Conservation (phyloP, 306 rosid genomes). For the Acmispon strigosus region DNA sequence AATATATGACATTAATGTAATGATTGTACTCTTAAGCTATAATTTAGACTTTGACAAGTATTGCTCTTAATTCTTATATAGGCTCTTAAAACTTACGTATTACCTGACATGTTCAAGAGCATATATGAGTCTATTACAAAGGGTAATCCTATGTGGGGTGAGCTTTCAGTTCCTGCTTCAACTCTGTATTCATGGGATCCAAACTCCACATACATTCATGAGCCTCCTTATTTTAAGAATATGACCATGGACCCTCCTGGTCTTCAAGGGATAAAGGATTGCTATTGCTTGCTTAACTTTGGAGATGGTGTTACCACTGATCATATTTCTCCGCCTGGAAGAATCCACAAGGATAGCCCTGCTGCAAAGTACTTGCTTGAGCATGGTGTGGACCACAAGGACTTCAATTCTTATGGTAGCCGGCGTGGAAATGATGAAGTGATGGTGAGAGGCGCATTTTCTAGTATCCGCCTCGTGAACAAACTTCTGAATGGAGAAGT, state of each 20-base stretch:
- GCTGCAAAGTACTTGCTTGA: constrained; percentile 33
- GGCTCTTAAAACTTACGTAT: constrained; percentile 31
- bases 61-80: not conserved
- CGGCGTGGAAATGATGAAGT: constrained; percentile 39
- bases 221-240: constrained; percentile 37
- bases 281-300: constrained; percentile 35
- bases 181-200: constrained; percentile 37
- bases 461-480: constrained; percentile 35
- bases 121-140: constrained; percentile 32
- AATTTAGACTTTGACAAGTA: not conserved
- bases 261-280: constrained; percentile 26
- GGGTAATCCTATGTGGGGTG: constrained; percentile 35
- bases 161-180: constrained; percentile 25
- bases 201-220: constrained; percentile 38
- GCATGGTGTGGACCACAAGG: constrained; percentile 29
- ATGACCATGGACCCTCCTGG: constrained; percentile 32
- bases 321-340: constrained; percentile 40
- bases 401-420: constrained; percentile 40
- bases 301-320: constrained; percentile 48
- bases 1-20: not conserved
- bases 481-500: constrained; percentile 34
- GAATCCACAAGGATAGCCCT: constrained; percentile 40
- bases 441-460: constrained; percentile 32
- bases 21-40: not conserved
- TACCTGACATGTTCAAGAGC: constrained; percentile 40